Evolutionary conservation across 2,329 filamentous ascomycete species (phyloP).

Genomic region (Ophiostoma pallidulum): DNA sequence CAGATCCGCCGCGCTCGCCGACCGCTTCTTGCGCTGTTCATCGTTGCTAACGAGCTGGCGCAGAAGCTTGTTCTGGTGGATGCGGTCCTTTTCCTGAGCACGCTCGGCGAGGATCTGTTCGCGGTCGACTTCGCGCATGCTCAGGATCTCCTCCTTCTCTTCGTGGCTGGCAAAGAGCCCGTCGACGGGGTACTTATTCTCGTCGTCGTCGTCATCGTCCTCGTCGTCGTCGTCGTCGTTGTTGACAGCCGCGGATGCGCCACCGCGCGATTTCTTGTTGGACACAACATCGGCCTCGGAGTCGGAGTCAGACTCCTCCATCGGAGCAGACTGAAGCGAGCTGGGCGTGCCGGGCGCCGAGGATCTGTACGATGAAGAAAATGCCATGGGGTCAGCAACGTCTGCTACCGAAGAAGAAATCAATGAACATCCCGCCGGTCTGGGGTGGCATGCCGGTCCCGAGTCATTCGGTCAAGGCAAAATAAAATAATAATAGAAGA

Average conservation of each 20-base stretch:
- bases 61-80: conserved; percentile 72
- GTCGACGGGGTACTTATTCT: conserved; percentile 73
- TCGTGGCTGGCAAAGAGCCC: conserved; percentile 68
- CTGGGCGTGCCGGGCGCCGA: conserved; percentile 59
- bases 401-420: too few relatives aligned
- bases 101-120: conserved; percentile 86
- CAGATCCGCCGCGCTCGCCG: conserved; percentile 66
- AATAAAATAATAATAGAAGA: too few relatives aligned
- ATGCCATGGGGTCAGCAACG: not conserved
- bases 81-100: conserved; percentile 69
- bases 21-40: conserved; percentile 65
- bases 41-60: conserved; percentile 63
- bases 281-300: conserved; percentile 45
- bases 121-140: conserved; percentile 80
- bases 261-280: conserved; percentile 12
- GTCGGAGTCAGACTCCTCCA: conserved; percentile 85
- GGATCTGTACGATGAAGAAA: conserved; percentile 42
- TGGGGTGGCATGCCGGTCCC: too few relatives aligned
- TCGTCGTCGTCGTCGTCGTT: conserved; percentile 46
- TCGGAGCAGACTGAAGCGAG: conserved; percentile 73
- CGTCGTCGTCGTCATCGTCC: conserved; percentile 40
- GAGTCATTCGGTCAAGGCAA: too few relatives aligned
- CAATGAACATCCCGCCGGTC: too few relatives aligned
- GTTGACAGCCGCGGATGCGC: not conserved
- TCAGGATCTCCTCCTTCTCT: conserved; percentile 72